Evolutionary conservation across 2,329 filamentous ascomycete species (phyloP), one percentile per base, ranked within the genome.

Genomic region (Iodosphaeria phyllophila): DNA sequence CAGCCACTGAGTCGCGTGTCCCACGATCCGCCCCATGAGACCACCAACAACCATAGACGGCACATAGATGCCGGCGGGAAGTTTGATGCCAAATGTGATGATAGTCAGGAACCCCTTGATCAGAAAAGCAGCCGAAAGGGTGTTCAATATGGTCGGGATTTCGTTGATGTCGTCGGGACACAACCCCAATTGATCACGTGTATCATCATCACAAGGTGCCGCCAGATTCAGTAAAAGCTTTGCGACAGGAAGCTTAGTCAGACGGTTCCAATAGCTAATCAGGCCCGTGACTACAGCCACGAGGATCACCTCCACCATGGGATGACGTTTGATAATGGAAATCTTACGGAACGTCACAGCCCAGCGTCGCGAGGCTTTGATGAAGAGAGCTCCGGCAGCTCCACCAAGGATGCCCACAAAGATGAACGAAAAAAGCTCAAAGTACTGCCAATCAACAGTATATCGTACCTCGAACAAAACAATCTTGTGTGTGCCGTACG

Each of bases 11-110:
- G 84, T 71, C 5, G 73, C 48, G 45, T 95, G 89, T 2, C 89
- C 89, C 8, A 92, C 67, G 22, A 89, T 72, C 6, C 86, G 73
- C 16, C 86, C 86, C 56, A 92, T 74, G 11, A 98, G 56, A 41
- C 89, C 89, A 34, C 89, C 89, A 11, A 95, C 82, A 15, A 95
- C 89, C 89, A 98, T 98, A 38, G 86, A 93, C 3, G 89, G 89
- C 2, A 98, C 84, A 39, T 98, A 98, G 37, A 98, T 93, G 33
- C 89, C 89, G 1, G 86, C 83, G 7, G 89, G 89, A 1, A 95
- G 73, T 60, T 95, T 95, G 60, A 93, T 84, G 14, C 86, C 86
- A 50, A 95, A 95, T 0, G 86, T 92, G 35, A 93, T 74, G 22
- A 76, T 73, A 0, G 89, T 95, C 20, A 98, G 52, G 22, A 86